phyloP scores from a whole-genome alignment of 2,329 filamentous ascomycete species.

The Aspergillus transmontanensis region DNA sequence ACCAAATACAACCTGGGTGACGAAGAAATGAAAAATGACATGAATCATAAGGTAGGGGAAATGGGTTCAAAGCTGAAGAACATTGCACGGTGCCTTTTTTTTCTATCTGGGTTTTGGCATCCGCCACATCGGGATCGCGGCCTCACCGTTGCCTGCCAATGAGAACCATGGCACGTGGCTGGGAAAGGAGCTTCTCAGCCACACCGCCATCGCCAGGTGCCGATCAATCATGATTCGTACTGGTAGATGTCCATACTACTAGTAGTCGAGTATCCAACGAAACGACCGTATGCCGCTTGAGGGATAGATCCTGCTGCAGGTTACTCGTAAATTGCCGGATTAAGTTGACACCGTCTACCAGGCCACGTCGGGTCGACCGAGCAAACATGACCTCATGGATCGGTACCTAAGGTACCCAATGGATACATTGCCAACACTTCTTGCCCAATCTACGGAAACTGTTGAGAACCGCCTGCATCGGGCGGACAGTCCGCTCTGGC shows the following conservation, averaged over 20 bases:
- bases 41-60: background rate
- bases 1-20: conserved; percentile 6
- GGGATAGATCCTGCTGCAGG: background rate
- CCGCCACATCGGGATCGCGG: conserved; percentile 6
- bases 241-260: background rate
- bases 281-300: background rate
- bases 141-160: conserved; percentile 16
- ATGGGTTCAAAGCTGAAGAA: background rate
- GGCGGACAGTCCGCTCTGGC: background rate
- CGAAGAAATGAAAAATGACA: background rate
- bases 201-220: conserved; percentile 7
- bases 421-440: background rate
- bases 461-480: conserved; percentile 1
- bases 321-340: background rate
- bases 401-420: conserved; percentile 11
- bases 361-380: conserved; percentile 6
- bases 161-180: conserved; percentile 12
- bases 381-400: conserved; percentile 1
- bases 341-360: conserved; percentile 5
- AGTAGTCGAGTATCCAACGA: background rate
- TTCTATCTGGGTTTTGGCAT: background rate
- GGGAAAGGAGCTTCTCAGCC: conserved; percentile 8
- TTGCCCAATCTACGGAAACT: conserved; percentile 5
- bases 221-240: background rate
- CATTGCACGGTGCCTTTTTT: background rate